Base-by-base conservation (phyloP, 192 early-diverging fungal species). In the Entomortierella chlamydospora region DNA sequence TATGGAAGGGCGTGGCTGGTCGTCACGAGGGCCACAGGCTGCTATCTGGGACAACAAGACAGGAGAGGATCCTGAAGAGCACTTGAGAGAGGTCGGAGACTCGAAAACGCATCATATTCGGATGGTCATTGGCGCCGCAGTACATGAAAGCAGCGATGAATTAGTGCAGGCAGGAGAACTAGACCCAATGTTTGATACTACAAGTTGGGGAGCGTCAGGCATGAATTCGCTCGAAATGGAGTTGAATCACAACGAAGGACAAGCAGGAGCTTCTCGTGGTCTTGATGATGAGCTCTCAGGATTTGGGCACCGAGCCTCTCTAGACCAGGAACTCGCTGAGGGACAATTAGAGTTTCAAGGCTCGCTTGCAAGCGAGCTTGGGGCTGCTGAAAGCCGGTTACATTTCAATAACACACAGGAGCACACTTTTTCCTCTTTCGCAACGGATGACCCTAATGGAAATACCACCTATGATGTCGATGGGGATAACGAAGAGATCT, bases 1-100 rank as follows among this genome's bases (percentile, higher is more conserved):
- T 49, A 64, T 84, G 39, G 83, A 84, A 22, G 81, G 74, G 29
- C 65, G 76, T 23, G 68, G 61, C 26, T 79, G 76, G 76, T 77
- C 73, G 22, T 43, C 64, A 7, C 55, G 67, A 12, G 65, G 65
- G 1, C 43, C 65, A 29, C 73, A 68, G 15, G 76, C 63, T 13
- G 76, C 67, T 5, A 79, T 79, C 42, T 79, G 76, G 76, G 76
- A 79, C 43, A 63, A 79, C 39, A 64, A 66, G 33, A 79, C 76
- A 17, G 76, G 76, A 34, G 62, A 63, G 25, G 20, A 70, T 26
- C 76, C 76, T 8, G 43, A 45, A 13, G 43, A 57, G 2, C 23
- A 63, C 13, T 18, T 69, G 31, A 30, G 23, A 17, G 57, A 12
- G 8, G 4, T 31, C 22, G 61, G 13, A n/a, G 42, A 9, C 26